Conservation (phyloP, 2,329 filamentous ascomycete genomes). For the Rachicladosporium sp. region DNA sequence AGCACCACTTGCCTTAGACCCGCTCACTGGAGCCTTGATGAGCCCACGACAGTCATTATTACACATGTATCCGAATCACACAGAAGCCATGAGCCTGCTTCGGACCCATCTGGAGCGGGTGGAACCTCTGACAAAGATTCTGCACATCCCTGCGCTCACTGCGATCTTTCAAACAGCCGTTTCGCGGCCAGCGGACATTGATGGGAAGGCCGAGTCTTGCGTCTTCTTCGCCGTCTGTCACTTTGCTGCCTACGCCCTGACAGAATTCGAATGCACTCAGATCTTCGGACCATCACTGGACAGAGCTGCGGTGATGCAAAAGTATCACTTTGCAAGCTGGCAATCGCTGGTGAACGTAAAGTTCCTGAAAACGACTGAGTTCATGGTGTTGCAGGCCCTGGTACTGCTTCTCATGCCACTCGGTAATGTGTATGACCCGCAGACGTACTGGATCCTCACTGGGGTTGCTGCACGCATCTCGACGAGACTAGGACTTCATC, state of each 20-base stretch:
- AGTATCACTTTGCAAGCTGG: conserved; percentile 38
- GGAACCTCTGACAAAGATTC: conserved; percentile 57
- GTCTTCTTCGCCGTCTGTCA: conserved; percentile 51
- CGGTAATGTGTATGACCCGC: conserved; percentile 34
- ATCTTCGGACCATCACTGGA: conserved; percentile 39
- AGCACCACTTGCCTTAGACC: conserved; percentile 9
- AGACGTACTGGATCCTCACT: conserved; percentile 51
- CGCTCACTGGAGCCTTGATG: conserved; percentile 16
- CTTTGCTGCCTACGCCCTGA: conserved; percentile 40
- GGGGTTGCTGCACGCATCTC: conserved; percentile 49
- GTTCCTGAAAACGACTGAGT: conserved; percentile 54
- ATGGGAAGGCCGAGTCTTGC: conserved; percentile 46
- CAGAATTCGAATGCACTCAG: conserved; percentile 33
- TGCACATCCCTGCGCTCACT: conserved; percentile 48
- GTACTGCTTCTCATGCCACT: conserved; percentile 44
- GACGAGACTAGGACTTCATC: conserved; percentile 49
- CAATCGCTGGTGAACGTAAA: conserved; percentile 54
- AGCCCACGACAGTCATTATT: conserved; percentile 10
- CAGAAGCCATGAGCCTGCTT: conserved; percentile 38
- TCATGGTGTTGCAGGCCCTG: conserved; percentile 55
- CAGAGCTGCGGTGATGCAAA: conserved; percentile 27
- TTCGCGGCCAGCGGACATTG: conserved; percentile 36
- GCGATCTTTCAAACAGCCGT: conserved; percentile 38
- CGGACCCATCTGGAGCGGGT: conserved; percentile 59
- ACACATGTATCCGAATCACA: conserved; percentile 42